Base-by-base conservation (phyloP, 768 basidiomycete genomes). In the Panus rudis region DNA sequence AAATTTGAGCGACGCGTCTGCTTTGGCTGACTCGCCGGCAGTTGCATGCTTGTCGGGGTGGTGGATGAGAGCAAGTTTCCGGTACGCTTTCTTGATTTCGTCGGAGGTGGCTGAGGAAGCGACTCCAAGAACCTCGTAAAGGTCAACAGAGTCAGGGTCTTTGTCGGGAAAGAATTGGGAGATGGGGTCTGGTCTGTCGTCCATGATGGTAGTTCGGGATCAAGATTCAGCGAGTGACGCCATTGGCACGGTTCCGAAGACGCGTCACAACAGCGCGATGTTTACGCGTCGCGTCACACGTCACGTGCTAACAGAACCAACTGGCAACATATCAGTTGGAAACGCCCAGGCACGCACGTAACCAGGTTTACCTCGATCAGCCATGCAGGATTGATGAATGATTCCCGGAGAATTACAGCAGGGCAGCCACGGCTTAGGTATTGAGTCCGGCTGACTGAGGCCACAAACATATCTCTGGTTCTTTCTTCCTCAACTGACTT, bases 31-130 rank as follows among this genome's bases (percentile, higher is more conserved):
- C 17, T 81, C 80, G 37, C 63, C 66, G 21, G 80, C 70, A 6
- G 69, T 63, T 32, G 78, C 65, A 53, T 92, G 86, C 58, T 96
- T 97, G 68, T 99, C 94, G 6, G 94, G 94, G 53, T 98, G 93
- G 60, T 77, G 76, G 37, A 73, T 52, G 22, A 98, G 78, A 4
- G 92, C 93, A 24, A 81, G 75, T 49, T 78, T 79, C 28, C 91
- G 78, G 66, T 97, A 98, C 0, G 92, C 75, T 52, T 84, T 86
- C 60, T 79, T 82, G 56, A 97, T 83, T 16, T 79, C 79, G 19
- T 86, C 83, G 2, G 62, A 40, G 3, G 70, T 76, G 14, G 86
- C 79, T 42, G 71, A 65, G 1, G 64, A 64, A 2, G 66, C 53
- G 30, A 93, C 62, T 28, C 63, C 64, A 16, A 96, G 78, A 4